phyloP scores from a whole-genome alignment of 2,329 filamentous ascomycete genomes.

The Anisogramma anomala region DNA sequence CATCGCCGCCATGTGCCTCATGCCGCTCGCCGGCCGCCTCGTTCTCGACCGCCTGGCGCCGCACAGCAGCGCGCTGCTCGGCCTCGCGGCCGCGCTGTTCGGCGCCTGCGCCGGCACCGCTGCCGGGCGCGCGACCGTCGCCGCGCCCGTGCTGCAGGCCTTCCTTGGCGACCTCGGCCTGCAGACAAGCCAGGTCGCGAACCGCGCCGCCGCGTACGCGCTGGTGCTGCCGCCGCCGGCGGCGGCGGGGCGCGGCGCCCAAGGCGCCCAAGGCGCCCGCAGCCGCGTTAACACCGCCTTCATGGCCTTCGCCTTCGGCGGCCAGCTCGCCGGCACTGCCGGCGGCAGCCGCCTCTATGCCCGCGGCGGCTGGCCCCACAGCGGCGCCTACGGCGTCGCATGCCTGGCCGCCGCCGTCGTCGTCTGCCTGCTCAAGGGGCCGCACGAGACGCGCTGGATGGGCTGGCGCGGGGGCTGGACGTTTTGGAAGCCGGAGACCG shows the following conservation, averaged over 20 bases:
- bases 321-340: slow-evolving; percentile 11
- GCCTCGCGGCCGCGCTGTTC: slow-evolving; percentile 1
- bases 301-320: slow-evolving; percentile 11
- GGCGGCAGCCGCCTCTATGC: background rate
- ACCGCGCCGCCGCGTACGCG: slow-evolving; percentile 8
- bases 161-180: slow-evolving; percentile 12
- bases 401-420: background rate
- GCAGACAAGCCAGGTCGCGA: slow-evolving; percentile 9
- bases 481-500: no score
- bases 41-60: background rate
- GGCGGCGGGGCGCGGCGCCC: slow-evolving; percentile 13
- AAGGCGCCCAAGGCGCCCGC: slow-evolving; percentile 14
- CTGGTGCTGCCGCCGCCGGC: slow-evolving; percentile 13
- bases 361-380: background rate
- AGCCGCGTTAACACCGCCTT: slow-evolving; percentile 16
- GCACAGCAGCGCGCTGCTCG: background rate
- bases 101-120: slow-evolving; percentile 14
- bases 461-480: background rate
- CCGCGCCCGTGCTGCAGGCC: slow-evolving; percentile 14
- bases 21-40: background rate
- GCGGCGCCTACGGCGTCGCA: background rate
- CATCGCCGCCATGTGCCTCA: background rate
- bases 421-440: background rate
- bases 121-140: slow-evolving; percentile 13
- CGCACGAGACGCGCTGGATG: background rate